A percentile compares a stretch with the other conserved stretches of the same genome.
phyloP scores from a whole-genome alignment of 148 eudicot species.

The Camellia sinensis region DNA sequence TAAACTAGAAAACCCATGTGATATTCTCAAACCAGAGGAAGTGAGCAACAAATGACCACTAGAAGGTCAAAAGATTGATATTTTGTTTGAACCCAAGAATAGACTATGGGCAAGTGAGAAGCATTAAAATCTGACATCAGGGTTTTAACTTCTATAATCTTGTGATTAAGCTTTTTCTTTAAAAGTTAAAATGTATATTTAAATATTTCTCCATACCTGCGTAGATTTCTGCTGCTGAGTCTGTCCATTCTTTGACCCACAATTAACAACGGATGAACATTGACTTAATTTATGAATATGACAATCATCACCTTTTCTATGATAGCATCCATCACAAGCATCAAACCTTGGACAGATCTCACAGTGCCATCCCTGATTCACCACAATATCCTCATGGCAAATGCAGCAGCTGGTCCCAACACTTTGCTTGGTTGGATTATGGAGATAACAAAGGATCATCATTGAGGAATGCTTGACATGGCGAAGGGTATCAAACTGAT shows the following conservation, averaged over 20 bases:
- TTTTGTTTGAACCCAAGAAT: background rate
- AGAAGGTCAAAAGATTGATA: background rate
- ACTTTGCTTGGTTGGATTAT: constrained; percentile 31
- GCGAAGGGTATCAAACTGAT: constrained; percentile 74
- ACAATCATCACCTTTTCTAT: constrained; percentile 36
- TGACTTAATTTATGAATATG: constrained; percentile 44
- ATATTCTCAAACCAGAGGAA: too few relatives aligned
- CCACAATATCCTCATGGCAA: constrained; percentile 39
- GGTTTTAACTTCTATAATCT: background rate
- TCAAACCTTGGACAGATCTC: constrained; percentile 48
- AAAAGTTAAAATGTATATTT: background rate
- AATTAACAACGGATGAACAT: constrained; percentile 13
- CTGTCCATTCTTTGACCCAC: constrained; percentile 17
- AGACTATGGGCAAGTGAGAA: background rate
- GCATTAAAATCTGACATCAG: background rate
- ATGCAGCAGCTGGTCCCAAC: constrained; percentile 35
- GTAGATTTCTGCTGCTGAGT: constrained; percentile 12
- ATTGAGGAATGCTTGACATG: constrained; percentile 89
- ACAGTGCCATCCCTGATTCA: constrained; percentile 48
- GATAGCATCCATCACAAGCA: constrained; percentile 52
- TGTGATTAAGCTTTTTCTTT: too few relatives aligned
- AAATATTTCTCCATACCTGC: constrained; percentile 17
- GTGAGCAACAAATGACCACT: too few relatives aligned
- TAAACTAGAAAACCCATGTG: too few relatives aligned
- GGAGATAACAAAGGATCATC: constrained; percentile 84